Percentiles rank a stretch among this genome's conserved stretches.
These are phyloP conservation scores for Ophiocordyceps unilateralis DNA, from an alignment of 2,329 filamentous ascomycete species.

Conservation along the genomic window DNA sequence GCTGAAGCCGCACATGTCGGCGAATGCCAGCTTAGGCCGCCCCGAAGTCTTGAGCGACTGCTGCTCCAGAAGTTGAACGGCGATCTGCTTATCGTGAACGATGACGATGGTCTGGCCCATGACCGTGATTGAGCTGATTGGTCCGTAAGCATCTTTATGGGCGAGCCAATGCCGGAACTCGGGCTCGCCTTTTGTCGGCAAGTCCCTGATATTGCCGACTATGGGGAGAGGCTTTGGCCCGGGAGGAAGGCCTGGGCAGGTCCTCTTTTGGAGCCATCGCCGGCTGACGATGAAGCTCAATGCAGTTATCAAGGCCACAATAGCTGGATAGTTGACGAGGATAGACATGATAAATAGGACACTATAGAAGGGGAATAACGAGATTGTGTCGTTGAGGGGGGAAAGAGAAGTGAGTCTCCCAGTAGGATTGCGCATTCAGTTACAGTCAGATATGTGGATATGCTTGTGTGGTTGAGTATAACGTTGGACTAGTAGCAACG, in stretches of 20 bases:
- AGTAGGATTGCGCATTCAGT: neutral
- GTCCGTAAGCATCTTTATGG: conserved; percentile 21
- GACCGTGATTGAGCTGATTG: conserved; percentile 16
- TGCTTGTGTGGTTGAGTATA: too few relatives aligned
- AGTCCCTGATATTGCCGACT: conserved; percentile 3
- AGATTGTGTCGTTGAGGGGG: neutral
- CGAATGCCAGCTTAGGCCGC: neutral
- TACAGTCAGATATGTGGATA: too few relatives aligned
- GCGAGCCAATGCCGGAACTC: conserved; percentile 5
- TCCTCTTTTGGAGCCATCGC: neutral
- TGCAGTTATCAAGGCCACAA: neutral
- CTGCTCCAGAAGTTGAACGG: conserved; percentile 19
- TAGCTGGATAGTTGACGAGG: neutral
- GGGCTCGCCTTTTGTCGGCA: conserved; percentile 1
- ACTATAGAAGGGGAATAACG: too few relatives aligned
- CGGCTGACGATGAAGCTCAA: neutral
- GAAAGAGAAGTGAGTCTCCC: neutral
- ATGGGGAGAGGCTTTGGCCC: conserved; percentile 4
- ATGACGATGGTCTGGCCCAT: conserved; percentile 23
- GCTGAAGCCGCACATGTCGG: neutral
- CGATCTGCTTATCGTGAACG: conserved; percentile 18
- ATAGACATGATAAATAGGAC: neutral
- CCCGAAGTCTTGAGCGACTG: neutral
- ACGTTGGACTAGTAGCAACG: too few relatives aligned
- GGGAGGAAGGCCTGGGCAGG: conserved; percentile 1